A percentile compares a stretch with the other conserved stretches of the same genome.
Evolutionary conservation across 345 rosid genomes (phyloP).

Genomic region (Adansonia digitata): DNA sequence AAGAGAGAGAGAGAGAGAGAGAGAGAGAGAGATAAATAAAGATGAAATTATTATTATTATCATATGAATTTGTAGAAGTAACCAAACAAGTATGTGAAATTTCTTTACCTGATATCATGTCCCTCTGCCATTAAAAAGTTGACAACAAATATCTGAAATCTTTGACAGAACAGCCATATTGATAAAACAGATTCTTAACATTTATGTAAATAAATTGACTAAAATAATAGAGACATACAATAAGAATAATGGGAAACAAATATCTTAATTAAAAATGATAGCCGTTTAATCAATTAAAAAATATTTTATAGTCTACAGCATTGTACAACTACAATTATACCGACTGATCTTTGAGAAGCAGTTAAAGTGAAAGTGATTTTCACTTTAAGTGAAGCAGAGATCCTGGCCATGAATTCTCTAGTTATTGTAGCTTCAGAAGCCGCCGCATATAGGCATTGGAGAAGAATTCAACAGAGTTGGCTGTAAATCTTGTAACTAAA

Average conservation of each 20-base stretch:
- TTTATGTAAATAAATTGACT: neutral
- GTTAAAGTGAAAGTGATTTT: neutral
- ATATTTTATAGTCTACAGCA: neutral
- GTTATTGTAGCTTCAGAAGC: neutral
- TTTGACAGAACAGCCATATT: neutral
- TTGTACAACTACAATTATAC: conserved; percentile 3
- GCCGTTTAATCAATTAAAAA: neutral
- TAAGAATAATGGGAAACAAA: conserved; percentile 7
- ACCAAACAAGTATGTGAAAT: neutral
- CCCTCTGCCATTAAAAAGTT: neutral
- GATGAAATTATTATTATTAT: neutral
- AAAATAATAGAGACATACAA: neutral
- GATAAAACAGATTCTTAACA: neutral
- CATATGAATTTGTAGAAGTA: neutral
- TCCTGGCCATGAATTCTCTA: neutral
- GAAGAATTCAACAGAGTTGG: conserved; percentile 10
- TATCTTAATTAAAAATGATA: conserved; percentile 4
- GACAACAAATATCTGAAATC: neutral
- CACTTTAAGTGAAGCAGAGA: neutral
- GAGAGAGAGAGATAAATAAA: too few species aligned
- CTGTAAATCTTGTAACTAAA: neutral
- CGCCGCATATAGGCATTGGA: neutral
- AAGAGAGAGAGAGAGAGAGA: too few species aligned
- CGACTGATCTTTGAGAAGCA: neutral
- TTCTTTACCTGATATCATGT: neutral